Evolutionary conservation across 306 rosid species (phyloP), one percentile per base, ranked within the genome.

Genomic region (Prunus armeniaca): DNA sequence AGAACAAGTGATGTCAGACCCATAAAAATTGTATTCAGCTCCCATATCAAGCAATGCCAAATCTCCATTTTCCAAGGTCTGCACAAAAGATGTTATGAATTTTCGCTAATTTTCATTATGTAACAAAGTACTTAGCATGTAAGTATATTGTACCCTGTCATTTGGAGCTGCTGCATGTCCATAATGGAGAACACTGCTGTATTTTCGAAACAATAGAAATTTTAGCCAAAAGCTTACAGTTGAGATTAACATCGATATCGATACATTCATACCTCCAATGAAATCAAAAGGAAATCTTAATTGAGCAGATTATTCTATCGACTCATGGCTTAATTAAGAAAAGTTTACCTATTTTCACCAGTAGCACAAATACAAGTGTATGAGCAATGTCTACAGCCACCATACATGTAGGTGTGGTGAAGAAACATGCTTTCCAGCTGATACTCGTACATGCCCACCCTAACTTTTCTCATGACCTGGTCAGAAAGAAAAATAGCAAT

Each of bases 101-200:
- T 60, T 60, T 12, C 12, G 65, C 38, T 13, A 24, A 67, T 58
- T 28, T 41, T 30, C 47, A 43, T 27, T 43, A 18, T 15, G 3
- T 54, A 5, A 50, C 51, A 69, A 22, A 45, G 34, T 55, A 55
- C 76, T 50, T 76, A 74, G 4, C 24, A 63, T 78, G 66, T 50
- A 18, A 46, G 64, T 79, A 25, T 50, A 65, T 5, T 76, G 28
- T 86, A 90, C 93, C 92, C 86, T 87, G 82, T 93, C 97, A 84
- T 93, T 93, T 73, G 98, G 97, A 88, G 98, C 96, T 72, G 90
- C 97, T 50, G 97, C 92, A 87, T 93, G 96, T 69, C 98, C 97
- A 46, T 93, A 91, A 86, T 90, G 98, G 74, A 93, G 98, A 78
- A 91, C 93, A 41, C 96, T 85, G 81, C 97, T 93, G 96, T 81